A percentile compares a stretch with the other conserved stretches of the same genome.
Evolutionary conservation across 306 rosid species (phyloP).

Genomic region (Prunus kanzakura): DNA sequence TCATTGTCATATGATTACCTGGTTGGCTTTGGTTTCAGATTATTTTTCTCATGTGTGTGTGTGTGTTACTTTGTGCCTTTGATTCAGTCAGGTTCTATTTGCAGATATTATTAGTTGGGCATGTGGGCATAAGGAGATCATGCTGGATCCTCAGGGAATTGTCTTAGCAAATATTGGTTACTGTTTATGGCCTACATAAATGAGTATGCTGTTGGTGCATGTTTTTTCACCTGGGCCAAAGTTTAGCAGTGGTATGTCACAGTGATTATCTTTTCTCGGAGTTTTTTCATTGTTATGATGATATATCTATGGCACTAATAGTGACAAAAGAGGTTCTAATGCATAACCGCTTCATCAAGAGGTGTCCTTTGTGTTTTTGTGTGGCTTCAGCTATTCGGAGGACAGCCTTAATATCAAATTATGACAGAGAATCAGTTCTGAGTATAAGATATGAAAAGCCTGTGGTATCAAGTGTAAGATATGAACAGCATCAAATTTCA

Average conservation of each 20-base stretch:
- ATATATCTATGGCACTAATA: slow-evolving; percentile 5
- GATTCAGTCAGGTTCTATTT: not conserved
- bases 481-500: not conserved
- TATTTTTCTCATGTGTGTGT: not conserved
- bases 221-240: not conserved
- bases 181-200: not conserved
- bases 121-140: not conserved
- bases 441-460: not conserved
- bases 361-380: slow-evolving; percentile 9
- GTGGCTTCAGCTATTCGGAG: slow-evolving; percentile 27
- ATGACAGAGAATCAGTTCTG: not conserved
- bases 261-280: not conserved
- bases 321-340: slow-evolving; percentile 13
- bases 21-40: not conserved
- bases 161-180: not conserved
- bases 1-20: not conserved
- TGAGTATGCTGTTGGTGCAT: not conserved
- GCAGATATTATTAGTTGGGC: not conserved
- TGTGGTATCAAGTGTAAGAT: not conserved
- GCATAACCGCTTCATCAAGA: not conserved
- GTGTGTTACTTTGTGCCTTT: not conserved
- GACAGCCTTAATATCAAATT: slow-evolving; percentile 5
- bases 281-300: not conserved
- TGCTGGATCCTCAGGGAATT: not conserved
- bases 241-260: not conserved